These are phyloP conservation scores for Coniella lustricola DNA, from an alignment of 2,329 filamentous ascomycete species.

Conservation along the genomic window DNA sequence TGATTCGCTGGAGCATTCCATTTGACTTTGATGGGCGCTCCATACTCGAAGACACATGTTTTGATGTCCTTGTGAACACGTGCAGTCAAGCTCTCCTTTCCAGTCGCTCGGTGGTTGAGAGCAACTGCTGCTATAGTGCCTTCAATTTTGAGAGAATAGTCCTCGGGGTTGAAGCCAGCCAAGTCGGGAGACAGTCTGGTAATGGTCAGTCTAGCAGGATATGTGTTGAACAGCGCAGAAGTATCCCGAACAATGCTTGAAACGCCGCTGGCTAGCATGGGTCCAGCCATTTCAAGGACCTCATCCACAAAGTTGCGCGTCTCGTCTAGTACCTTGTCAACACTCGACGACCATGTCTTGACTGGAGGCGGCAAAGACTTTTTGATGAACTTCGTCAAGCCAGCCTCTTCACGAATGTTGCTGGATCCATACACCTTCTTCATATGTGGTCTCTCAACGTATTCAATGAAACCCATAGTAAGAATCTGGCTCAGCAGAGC, in stretches of 20 bases:
- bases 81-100: conserved; percentile 66
- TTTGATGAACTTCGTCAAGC: conserved; percentile 85
- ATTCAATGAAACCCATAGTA: conserved; percentile 80
- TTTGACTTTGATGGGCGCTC: conserved; percentile 77
- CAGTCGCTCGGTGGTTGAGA: conserved; percentile 54
- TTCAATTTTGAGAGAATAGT: conserved; percentile 71
- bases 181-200: conserved; percentile 73
- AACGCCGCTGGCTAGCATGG: conserved; percentile 79
- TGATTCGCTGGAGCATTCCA: conserved; percentile 89
- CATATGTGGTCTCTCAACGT: conserved; percentile 95
- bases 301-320: conserved; percentile 87
- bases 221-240: conserved; percentile 78
- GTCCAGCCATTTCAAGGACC: conserved; percentile 75
- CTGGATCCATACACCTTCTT: conserved; percentile 83
- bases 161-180: conserved; percentile 68
- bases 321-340: conserved; percentile 81
- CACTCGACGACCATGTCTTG: conserved; percentile 73
- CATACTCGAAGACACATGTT: conserved; percentile 79
- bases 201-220: conserved; percentile 78
- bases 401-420: conserved; percentile 76
- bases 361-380: conserved; percentile 78
- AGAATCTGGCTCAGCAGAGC: conserved; percentile 80
- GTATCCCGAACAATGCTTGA: conserved; percentile 85
- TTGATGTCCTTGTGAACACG: conserved; percentile 64
- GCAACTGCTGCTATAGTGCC: conserved; percentile 50